Base-by-base conservation (phyloP, 1,284 basidiomycete genomes). In the Puccinia coronata region DNA sequence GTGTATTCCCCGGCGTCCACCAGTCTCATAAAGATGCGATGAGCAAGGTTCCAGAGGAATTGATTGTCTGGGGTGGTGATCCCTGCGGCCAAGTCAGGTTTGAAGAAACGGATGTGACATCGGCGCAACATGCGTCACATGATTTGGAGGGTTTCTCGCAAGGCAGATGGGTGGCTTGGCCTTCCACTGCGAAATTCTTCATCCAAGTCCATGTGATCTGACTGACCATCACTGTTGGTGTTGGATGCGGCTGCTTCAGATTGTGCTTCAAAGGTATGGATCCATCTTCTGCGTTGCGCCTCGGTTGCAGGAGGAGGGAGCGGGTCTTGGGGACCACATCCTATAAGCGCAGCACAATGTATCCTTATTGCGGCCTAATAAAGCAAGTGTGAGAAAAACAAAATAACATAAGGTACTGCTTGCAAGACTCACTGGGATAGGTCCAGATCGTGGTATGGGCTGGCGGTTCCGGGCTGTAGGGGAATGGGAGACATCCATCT, bases 1-100 rank as follows among this genome's bases (percentile, higher is more conserved):
- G 5, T 1, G 28, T 65, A 76, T 65, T 76, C 74, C 3, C 59
- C 57, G 51, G 57, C 14, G 0, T 14, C n/a, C 5, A 76, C 59
- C 14, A 76, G 14, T 65, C 31, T 47, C 34, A 43, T 47, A 43
- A 76, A 76, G 31, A 49, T 61, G 18, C 18, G 9, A 16, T 31
- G 5, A 0, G 74, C 59, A 65, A 76, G 57, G 43, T 49, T 41
- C 59, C 59, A 76, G 20, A 76, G 74, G 28, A 61, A 76, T 1
- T 3, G 39, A 39, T 76, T 76, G 20, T 16, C 18, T 5, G 70
- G 47, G 28, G 47, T 18, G 51, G 28, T 72, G 16, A 34, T 25
- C 16, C 28, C 9, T 1, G n/a, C 16, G 25, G 23, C 36, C 6
- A 76, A 34, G 51, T 76, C 25, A 1, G 74, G 74, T 36, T 59